These are phyloP conservation scores for Apostasia ramifera DNA, from an alignment of 106 monocot species.

Conservation along the genomic window DNA sequence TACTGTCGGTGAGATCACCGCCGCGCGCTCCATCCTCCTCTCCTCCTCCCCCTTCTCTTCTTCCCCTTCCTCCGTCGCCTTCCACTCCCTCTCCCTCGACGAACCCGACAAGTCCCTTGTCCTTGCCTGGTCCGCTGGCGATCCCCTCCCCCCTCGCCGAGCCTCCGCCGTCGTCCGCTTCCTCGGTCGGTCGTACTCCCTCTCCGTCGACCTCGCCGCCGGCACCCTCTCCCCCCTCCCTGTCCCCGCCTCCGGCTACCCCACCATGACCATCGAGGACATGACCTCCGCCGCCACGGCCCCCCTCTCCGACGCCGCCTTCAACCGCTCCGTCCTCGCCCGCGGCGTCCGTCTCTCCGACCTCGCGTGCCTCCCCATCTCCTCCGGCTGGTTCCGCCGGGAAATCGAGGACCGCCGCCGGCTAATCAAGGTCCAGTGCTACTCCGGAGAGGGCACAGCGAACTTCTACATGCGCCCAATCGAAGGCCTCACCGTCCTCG, in stretches of 20 bases:
- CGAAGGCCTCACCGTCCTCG: conserved; percentile 85
- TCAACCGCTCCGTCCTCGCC: conserved; percentile 44
- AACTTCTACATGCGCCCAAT: conserved; percentile 99
- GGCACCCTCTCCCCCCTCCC: conserved; percentile 16
- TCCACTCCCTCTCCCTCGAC: conserved; percentile 75
- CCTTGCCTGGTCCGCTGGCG: conserved; percentile 24
- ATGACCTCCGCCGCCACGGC: conserved; percentile 40
- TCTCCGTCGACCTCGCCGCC: conserved; percentile 38
- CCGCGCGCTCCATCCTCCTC: conserved; percentile 39
- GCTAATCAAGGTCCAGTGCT: conserved; percentile 84
- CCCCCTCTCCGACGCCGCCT: conserved; percentile 44
- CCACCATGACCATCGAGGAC: conserved; percentile 80
- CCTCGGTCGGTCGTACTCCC: conserved; percentile 14
- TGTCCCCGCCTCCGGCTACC: conserved; percentile 47
- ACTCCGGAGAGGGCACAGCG: conserved; percentile 74
- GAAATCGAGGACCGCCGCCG: conserved; percentile 38
- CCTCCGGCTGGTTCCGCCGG: conserved; percentile 28
- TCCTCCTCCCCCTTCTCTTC: conserved; percentile 56
- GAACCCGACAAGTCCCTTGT: conserved; percentile 57
- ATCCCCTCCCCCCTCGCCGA: conserved; percentile 36
- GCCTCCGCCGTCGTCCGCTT: conserved; percentile 49
- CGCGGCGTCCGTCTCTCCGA: conserved; percentile 75
- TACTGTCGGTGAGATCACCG: conserved; percentile 50
- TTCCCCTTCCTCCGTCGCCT: conserved; percentile 49
- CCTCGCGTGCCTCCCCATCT: conserved; percentile 80